Conservation (phyloP, 225 moss, liverwort and hornwort species). For the Anthoceros angustus region DNA sequence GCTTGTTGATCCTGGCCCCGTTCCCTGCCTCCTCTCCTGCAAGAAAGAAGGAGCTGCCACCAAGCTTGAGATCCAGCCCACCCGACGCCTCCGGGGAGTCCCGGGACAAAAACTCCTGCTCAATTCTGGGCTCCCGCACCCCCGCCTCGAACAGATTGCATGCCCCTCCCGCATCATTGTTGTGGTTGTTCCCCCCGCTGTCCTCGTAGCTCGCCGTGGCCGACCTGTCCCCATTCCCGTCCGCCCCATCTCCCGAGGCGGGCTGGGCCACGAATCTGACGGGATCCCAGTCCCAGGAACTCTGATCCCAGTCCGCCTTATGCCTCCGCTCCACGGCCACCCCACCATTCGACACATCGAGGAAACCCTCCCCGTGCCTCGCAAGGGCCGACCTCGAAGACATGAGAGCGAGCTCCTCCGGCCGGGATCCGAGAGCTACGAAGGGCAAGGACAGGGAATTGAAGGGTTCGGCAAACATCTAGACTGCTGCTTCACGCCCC, state of each 20-base stretch:
- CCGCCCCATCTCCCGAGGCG: constrained; percentile 19
- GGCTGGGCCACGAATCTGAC: constrained; percentile 49
- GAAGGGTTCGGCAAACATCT: constrained; percentile 3
- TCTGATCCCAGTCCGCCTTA: constrained; percentile 48
- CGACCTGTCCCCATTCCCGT: constrained; percentile 15
- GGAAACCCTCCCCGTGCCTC: neutral
- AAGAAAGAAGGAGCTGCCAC: constrained; percentile 49
- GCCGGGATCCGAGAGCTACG: neutral
- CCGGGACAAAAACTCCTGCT: constrained; percentile 35
- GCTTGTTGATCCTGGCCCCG: constrained; percentile 50
- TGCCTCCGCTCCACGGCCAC: constrained; percentile 5
- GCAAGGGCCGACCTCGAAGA: constrained; percentile 2
- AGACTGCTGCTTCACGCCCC: neutral
- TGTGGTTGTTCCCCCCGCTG: constrained; percentile 18
- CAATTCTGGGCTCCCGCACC: constrained; percentile 33
- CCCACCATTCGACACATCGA: neutral
- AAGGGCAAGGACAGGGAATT: neutral
- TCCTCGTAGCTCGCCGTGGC: constrained; percentile 9
- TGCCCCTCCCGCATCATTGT: constrained; percentile 3
- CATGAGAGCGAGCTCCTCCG: neutral
- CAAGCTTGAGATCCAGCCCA: constrained; percentile 57
- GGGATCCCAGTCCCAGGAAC: constrained; percentile 65
- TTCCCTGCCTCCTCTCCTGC: constrained; percentile 31
- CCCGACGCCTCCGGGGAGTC: constrained; percentile 63
- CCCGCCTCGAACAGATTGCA: constrained; percentile 29